Evolutionary conservation across 345 rosid genomes (phyloP), one percentile per base, ranked within the genome.

Genomic region (Arabidopsis suecica): DNA sequence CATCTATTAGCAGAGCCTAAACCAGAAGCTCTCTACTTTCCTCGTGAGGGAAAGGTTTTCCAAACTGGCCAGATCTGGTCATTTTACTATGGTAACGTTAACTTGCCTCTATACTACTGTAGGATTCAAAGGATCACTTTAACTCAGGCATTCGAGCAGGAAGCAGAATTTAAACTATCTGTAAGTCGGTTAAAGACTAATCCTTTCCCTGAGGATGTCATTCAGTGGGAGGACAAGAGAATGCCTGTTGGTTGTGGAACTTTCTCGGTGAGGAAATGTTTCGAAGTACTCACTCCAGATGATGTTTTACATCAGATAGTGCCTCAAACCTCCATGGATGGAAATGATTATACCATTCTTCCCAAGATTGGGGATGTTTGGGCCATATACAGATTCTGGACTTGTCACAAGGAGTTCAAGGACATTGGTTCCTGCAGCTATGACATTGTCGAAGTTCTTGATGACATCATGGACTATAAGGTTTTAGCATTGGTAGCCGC

Each of bases 301-400:
- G 80, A 82, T 80, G 83, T 90, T 58, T 86, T 89, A 55, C 97
- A 88, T 45, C 32, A 60, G 79, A 40, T 87, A 44, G 9, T 7
- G 6, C 82, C 81, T 68, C 82, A 81, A 64, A 77, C 78, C 70
- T 85, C 85, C 44, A 36, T 45, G 18, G 63, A 20, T 59, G 75
- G 75, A 6, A 77, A 75, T 38, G 75, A 82, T 1, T 82, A 40
- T 61, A 79, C 69, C 62, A 82, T 93, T 82, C 69, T 82, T 65
- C 96, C 98, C 12, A 79, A 69, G 72, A 75, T 73, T 55, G 95
- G 98, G 16, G 88, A 88, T 68, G 83, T 81, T 33, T 89, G 98
- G 93, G 96, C 84, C 48, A 78, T 93, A 67, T 88, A 88, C 83
- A 93, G 82, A 83, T 69, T 74, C 81, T 93, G 96, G 92, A 73